Base-by-base conservation (phyloP, 495 filamentous ascomycete genomes). In the Podospora pseudopauciseta region DNA sequence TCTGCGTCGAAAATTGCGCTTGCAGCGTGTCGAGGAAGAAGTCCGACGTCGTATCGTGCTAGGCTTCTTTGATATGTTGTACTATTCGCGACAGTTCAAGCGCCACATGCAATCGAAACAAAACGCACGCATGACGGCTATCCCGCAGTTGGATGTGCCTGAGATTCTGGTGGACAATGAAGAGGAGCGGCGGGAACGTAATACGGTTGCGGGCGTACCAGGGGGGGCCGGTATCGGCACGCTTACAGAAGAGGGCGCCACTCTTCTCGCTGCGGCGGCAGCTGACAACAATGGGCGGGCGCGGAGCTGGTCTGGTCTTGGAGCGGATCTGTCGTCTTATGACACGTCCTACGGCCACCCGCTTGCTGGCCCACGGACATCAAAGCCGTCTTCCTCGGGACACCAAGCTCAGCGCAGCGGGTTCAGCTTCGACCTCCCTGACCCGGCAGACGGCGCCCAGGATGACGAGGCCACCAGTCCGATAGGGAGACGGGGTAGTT, bases 11-110 rank as follows among this genome's bases (percentile, higher is more conserved):
- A 90, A 93, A 23, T 90, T 93, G 49, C 88, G 94, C 30, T 84
- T 99, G 18, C 93, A 97, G 75, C 90, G 94, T 62, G 95, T 99
- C n/a, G 92, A 99, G 75, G 94, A 99, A 77, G 92, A 93, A 69
- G 92, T 98, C 64, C 90, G 91, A 54, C 87, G 95, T 56, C 91
- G 93, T 65, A 87, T 92, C 32, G 95, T 99, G 5, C 86, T 91
- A 18, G 92, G 93, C 32, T 99, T 99, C 84, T 97, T 99, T 80
- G 91, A 97, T 74, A 98, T 93, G 26, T 82, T 98, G 77, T 89
- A 92, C 81, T 97, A 92, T 88, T 86, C 87, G 63, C 91, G 94
- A 30, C 81, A 86, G 68, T 97, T 97, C 84, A 88, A 91, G 72
- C 90, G 85, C 20, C 83, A 84, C 68, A 80, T 89, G 72, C 88